Evolutionary conservation across 202 grass and related monocot genomes (phyloP), one percentile per base, ranked within the genome.

Genomic region (Panicum virgatum): DNA sequence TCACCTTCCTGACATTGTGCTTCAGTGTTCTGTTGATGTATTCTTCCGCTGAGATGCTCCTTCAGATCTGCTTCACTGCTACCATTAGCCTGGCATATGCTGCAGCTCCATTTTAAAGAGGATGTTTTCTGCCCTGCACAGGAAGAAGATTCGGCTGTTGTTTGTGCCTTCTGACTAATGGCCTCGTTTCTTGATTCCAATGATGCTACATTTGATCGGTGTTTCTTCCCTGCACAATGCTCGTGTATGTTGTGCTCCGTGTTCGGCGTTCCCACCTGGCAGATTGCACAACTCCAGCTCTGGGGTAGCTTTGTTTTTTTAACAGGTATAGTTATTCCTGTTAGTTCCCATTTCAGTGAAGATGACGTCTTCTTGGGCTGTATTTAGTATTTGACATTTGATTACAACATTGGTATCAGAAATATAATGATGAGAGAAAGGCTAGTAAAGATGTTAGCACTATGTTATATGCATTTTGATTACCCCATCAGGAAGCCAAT

Each of bases 281-380:
- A 88, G 34, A 84, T 27, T 10, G 9, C 11, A 23, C 81, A 88
- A 9, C 11, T 80, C 86, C 85, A 87, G 69, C 11, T 69, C 52
- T 19, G 27, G 1, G 25, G 18, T 53, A 16, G 5, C 85, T 76
- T 87, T 12, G 78, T 34, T n/a, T 37, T 87, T 73, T 77, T 81
- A 62, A 87, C 78, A 62, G 53, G 25, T 25, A 85, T 26, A 40
- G 67, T 85, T 80, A 85, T 73, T 56, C 76, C 83, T 56, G 67
- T 69, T 3, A 69, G 32, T 52, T 76, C 12, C 78, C 81, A 88
- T 84, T 25, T 74, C 51, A 43, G 67, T 30, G 12, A 43, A 19
- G 66, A 23, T 3, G 20, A 12, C 2, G 20, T 23, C 38, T 75
- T 84, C 22, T 50, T 29, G 2, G 32, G 6, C 54, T 29, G 43